Conservation (phyloP, 1,284 basidiomycete genomes). For the Hymenochaete sp. region DNA sequence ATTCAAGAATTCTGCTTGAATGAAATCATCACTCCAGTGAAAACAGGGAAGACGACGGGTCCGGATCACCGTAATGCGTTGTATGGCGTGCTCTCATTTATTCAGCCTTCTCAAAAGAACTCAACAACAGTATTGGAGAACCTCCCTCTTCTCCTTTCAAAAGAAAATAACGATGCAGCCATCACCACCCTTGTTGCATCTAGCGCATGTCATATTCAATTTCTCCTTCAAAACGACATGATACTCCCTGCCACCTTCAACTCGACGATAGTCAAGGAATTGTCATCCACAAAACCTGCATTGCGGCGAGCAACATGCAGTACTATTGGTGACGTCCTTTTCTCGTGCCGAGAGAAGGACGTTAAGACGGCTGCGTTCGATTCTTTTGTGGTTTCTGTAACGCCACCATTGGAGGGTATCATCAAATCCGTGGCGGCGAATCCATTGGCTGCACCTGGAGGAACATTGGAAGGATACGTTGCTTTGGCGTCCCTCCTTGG, state of each 20-base stretch:
- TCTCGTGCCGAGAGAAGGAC: constrained; percentile 26
- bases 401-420: constrained; percentile 57
- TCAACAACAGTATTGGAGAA: constrained; percentile 50
- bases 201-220: constrained; percentile 45
- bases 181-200: constrained; percentile 48
- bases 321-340: constrained; percentile 30
- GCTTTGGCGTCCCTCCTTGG: constrained; percentile 57
- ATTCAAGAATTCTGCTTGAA: constrained; percentile 40
- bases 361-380: constrained; percentile 32
- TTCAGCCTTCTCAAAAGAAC: constrained; percentile 43
- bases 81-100: constrained; percentile 62
- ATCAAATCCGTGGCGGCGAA: constrained; percentile 59
- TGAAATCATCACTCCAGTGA: constrained; percentile 67
- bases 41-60: constrained; percentile 76
- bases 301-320: constrained; percentile 31
- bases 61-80: constrained; percentile 80
- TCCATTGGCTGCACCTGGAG: constrained; percentile 47
- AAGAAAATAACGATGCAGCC: constrained; percentile 70
- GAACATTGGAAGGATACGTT: constrained; percentile 79
- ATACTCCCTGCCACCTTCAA: constrained; percentile 37
- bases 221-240: constrained; percentile 38
- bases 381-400: constrained; percentile 44
- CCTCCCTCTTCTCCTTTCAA: constrained; percentile 45
- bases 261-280: constrained; percentile 56
- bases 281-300: constrained; percentile 40